phyloP scores from a whole-genome alignment of 371 early-diverging fungal genomes.

The Sporodiniella umbellata region DNA sequence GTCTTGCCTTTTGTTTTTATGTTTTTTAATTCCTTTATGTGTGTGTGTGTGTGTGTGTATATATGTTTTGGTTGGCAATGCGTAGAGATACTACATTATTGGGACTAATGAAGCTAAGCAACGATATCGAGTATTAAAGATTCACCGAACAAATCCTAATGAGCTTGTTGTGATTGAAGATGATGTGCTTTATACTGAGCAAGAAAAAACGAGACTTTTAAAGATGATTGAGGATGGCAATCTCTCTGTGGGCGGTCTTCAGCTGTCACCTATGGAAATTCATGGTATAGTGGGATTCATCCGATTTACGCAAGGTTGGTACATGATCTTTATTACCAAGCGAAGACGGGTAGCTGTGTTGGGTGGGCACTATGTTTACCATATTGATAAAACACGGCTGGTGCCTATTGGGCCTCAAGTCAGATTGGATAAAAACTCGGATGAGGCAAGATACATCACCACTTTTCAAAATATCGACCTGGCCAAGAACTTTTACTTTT shows the following conservation, averaged over 20 bases:
- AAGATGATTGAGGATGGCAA: slow-evolving; percentile 84
- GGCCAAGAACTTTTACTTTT: slow-evolving; percentile 87
- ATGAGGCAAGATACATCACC: slow-evolving; percentile 79
- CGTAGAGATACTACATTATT: slow-evolving; percentile 74
- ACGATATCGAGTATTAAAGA: slow-evolving; percentile 79
- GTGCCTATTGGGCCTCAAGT: slow-evolving; percentile 66
- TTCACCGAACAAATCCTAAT: slow-evolving; percentile 71
- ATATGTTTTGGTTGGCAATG: too few species aligned
- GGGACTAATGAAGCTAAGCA: slow-evolving; percentile 78
- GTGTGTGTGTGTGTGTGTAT: too few species aligned
- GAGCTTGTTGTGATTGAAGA: slow-evolving; percentile 66
- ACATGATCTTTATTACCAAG: slow-evolving; percentile 87
- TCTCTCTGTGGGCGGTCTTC: slow-evolving; percentile 71
- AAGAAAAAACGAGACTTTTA: slow-evolving; percentile 71
- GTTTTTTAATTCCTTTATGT: neutral
- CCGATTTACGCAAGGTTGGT: slow-evolving; percentile 89
- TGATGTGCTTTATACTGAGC: slow-evolving; percentile 68
- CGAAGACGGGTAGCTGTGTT: slow-evolving; percentile 85
- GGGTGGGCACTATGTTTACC: slow-evolving; percentile 95
- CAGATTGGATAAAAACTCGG: slow-evolving; percentile 73
- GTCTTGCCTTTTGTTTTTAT: neutral
- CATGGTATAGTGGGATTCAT: slow-evolving; percentile 74
- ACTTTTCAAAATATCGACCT: slow-evolving; percentile 81
- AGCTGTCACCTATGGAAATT: slow-evolving; percentile 53
- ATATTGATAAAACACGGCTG: slow-evolving; percentile 87